phyloP scores from a whole-genome alignment of 257 asterid genomes.

The Eucommia ulmoides region DNA sequence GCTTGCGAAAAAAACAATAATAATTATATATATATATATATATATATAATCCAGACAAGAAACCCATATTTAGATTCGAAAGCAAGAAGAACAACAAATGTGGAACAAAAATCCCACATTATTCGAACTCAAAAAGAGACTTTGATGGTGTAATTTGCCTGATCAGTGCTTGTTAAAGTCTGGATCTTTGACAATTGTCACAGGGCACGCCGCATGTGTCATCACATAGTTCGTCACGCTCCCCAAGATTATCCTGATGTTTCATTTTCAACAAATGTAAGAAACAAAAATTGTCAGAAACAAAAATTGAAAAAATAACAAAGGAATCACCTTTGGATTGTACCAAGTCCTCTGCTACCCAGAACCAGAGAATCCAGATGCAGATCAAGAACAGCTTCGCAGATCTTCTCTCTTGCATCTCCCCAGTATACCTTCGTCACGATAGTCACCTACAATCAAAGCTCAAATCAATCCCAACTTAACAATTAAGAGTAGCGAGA shows the following conservation, averaged over 20 bases:
- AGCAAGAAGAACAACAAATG: too few species aligned
- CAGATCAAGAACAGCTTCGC: slow-evolving; percentile 49
- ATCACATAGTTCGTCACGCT: slow-evolving; percentile 64
- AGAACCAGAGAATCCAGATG: slow-evolving; percentile 62
- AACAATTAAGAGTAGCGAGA: neutral
- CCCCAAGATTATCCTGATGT: slow-evolving; percentile 55
- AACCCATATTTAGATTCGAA: too few species aligned
- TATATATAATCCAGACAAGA: too few species aligned
- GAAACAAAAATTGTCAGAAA: neutral
- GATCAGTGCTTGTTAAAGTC: slow-evolving; percentile 40
- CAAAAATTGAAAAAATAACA: neutral
- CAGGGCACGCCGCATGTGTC: slow-evolving; percentile 52
- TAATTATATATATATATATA: too few species aligned
- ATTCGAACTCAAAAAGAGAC: too few species aligned
- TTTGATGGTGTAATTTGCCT: neutral
- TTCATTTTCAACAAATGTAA: too few species aligned
- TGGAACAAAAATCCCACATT: too few species aligned
- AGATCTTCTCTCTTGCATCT: slow-evolving; percentile 81
- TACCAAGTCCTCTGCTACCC: slow-evolving; percentile 84
- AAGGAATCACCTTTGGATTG: slow-evolving; percentile 38
- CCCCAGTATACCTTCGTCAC: slow-evolving; percentile 73
- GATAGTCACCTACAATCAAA: slow-evolving; percentile 39
- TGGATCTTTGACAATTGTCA: slow-evolving; percentile 62
- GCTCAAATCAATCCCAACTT: neutral
- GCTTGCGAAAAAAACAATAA: too few species aligned